These are phyloP conservation scores for Claviceps maximensis DNA, from an alignment of 2,329 filamentous ascomycete species.

Conservation along the genomic window DNA sequence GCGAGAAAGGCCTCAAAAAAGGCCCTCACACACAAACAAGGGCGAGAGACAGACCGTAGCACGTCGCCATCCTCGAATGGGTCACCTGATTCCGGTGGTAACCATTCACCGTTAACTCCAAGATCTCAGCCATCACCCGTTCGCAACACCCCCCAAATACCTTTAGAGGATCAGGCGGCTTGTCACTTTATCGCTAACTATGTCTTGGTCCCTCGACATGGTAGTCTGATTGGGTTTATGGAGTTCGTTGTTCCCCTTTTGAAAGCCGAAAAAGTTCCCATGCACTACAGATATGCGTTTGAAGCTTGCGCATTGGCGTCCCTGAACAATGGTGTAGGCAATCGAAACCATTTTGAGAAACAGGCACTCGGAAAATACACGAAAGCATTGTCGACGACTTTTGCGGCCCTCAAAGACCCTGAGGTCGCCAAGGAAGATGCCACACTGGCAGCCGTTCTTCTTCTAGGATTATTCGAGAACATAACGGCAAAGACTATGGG, in stretches of 20 bases:
- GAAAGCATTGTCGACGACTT: constrained; percentile 38
- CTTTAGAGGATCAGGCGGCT: constrained; percentile 40
- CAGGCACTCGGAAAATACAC: constrained; percentile 39
- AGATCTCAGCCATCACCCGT: constrained; percentile 11
- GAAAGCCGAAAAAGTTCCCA: constrained; percentile 27
- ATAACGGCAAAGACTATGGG: constrained; percentile 42
- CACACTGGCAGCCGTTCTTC: constrained; percentile 44
- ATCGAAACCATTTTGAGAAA: constrained; percentile 20
- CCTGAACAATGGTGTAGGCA: constrained; percentile 35
- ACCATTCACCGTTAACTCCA: constrained; percentile 8
- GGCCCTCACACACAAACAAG: constrained; percentile 22
- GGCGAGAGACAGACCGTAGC: constrained; percentile 14
- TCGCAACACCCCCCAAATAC: constrained; percentile 25
- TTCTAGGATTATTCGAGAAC: constrained; percentile 48
- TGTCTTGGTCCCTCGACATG: constrained; percentile 38
- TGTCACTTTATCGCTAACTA: constrained; percentile 51
- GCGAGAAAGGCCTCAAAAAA: constrained; percentile 44
- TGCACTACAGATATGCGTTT: constrained; percentile 43
- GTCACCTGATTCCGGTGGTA: constrained; percentile 5
- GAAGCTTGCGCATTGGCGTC: constrained; percentile 46
- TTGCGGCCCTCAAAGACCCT: constrained; percentile 38
- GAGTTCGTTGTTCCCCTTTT: constrained; percentile 46
- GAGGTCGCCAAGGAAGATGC: constrained; percentile 37
- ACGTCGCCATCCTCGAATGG: constrained; percentile 8
- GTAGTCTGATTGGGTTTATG: constrained; percentile 40